Base-by-base conservation (phyloP, 495 filamentous ascomycete species). In the Tuber borchii region DNA sequence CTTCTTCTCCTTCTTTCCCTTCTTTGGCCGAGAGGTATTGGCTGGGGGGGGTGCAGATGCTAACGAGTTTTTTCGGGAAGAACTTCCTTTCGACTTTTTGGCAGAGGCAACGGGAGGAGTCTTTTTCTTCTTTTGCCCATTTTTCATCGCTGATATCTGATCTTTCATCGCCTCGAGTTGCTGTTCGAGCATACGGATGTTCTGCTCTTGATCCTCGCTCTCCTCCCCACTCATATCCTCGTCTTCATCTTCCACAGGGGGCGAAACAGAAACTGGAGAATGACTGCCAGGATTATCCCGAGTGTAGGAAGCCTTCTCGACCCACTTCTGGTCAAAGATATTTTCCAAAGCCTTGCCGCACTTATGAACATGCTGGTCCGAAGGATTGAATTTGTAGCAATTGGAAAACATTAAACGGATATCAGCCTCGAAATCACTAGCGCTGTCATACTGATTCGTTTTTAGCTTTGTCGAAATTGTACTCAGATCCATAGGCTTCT, bases 401-500 rank as follows among this genome's bases (percentile, higher is more conserved):
- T 98, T 98, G 74, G 89, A 87, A 81, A 98, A 90, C 75, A 99
- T 95, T 69, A 92, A 87, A 34, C 88, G 88, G 69, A 97, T 88
- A 82, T 99, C 95, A 56, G 85, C 85, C 78, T 97, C 91, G 78
- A 99, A 93, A 48, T 98, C 95, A 83, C 92, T 92, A 8, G 90
- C 88, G 72, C 87, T 93, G 78, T 90, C 88, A 81, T 97, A 98
- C 71, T 92, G 89, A n/a, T 93, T 93, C 10, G 88, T 86, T 73
- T 90, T 89, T 34, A 97, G 87, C 84, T 97, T 97, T 71, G 86
- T 85, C 73, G 87, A 84, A 79, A 96, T 90, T 16, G 93, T 97
- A 4, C 87, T 85, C 39, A 99, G 85, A 80, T 99, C 95, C 95
- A 98, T 99, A 2, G 95, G 95, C 81, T 93, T 92, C 86, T 96